Conservation (phyloP, 164 flowering plant species). For the Chimonanthus praecox region DNA sequence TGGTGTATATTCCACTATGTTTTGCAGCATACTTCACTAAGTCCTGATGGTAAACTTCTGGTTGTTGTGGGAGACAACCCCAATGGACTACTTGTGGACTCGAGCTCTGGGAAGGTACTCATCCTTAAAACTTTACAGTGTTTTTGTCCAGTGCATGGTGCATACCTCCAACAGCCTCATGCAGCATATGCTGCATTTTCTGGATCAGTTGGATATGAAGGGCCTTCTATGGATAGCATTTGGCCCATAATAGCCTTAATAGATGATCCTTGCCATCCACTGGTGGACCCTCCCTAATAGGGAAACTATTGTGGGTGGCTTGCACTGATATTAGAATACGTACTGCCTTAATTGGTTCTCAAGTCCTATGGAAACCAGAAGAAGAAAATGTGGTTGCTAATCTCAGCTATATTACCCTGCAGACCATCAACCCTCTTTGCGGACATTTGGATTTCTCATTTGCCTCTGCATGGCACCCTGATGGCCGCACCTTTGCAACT, state of each 20-base stretch:
- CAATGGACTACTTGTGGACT: conserved; percentile 67
- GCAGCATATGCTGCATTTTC: too few species aligned
- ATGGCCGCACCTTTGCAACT: conserved; percentile 79
- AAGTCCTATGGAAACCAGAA: background rate
- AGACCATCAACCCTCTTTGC: conserved; percentile 43
- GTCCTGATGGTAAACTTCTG: conserved; percentile 82
- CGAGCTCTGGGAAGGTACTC: conserved; percentile 73
- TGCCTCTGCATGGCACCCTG: conserved; percentile 97
- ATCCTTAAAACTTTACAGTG: background rate
- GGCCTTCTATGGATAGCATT: too few species aligned
- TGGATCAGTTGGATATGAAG: too few species aligned
- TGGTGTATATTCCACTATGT: too few species aligned
- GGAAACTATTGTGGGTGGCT: too few species aligned
- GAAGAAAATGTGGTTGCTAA: background rate
- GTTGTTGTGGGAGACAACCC: conserved; percentile 83
- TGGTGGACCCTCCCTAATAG: too few species aligned
- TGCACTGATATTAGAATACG: too few species aligned
- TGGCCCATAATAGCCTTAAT: too few species aligned
- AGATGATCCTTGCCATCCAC: too few species aligned
- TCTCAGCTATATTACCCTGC: conserved; percentile 10
- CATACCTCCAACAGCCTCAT: too few species aligned
- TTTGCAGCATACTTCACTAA: conserved; percentile 78
- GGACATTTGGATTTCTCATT: conserved; percentile 92
- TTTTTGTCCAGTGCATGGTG: too few species aligned
- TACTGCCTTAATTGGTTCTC: too few species aligned